Evolutionary conservation across 2,329 filamentous ascomycete species (phyloP).

Genomic region (Penicillium sp.): DNA sequence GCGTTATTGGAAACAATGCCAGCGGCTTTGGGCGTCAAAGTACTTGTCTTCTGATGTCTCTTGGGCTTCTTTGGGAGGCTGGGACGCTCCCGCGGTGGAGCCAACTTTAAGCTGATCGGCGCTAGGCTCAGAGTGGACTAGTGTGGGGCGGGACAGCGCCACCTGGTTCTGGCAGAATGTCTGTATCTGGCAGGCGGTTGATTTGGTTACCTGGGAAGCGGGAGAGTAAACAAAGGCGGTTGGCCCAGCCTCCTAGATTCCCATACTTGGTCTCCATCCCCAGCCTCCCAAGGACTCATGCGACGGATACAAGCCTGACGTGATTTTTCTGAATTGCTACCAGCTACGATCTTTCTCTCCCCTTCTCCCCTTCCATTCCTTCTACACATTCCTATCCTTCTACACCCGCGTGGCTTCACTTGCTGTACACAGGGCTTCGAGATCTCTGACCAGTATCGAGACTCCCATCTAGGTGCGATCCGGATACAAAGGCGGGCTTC

Average conservation of each 20-base stretch:
- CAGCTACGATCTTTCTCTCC: constrained; percentile 41
- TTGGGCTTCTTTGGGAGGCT: no score
- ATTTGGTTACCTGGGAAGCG: constrained; percentile 36
- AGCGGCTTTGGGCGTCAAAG: no score
- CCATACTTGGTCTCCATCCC: constrained; percentile 28
- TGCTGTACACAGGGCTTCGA: constrained; percentile 17
- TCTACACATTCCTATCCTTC: constrained; percentile 29
- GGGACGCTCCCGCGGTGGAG: constrained; percentile 16
- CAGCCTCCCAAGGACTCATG: constrained; percentile 35
- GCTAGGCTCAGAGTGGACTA: constrained; percentile 12
- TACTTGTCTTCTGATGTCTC: no score
- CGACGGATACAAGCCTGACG: constrained; percentile 19
- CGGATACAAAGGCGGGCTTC: constrained; percentile 15
- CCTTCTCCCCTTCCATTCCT: constrained; percentile 28
- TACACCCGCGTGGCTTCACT: constrained; percentile 12
- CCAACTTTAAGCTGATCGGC: constrained; percentile 14
- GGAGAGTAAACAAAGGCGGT: constrained; percentile 41
- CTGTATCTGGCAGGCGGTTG: constrained; percentile 31
- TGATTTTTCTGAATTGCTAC: constrained; percentile 22
- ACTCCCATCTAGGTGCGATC: constrained; percentile 22
- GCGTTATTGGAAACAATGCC: no score
- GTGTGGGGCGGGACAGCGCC: background rate
- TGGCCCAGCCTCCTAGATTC: constrained; percentile 44
- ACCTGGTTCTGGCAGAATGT: constrained; percentile 10
- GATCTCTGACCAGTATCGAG: constrained; percentile 26